Conservation (phyloP, 1,284 basidiomycete genomes). For the Sphagnurus paluster region DNA sequence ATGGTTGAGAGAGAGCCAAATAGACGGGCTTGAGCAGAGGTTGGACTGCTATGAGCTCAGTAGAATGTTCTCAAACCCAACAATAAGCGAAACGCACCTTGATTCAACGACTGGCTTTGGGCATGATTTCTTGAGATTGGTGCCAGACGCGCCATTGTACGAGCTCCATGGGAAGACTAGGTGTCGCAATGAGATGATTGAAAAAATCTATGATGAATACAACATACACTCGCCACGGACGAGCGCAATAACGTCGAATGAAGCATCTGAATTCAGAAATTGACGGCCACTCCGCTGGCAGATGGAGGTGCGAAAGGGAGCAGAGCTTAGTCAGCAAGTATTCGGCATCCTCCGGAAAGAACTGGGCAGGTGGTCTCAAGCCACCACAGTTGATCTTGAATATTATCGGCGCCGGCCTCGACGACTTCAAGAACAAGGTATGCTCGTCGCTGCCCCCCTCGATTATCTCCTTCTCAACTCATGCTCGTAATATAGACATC, state of each 20-base stretch:
- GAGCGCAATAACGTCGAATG: conserved; percentile 3
- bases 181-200: not conserved
- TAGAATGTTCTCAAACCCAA: not conserved
- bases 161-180: conserved; percentile 3
- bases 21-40: conserved; percentile 52
- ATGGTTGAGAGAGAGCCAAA: conserved; percentile 57
- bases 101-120: conserved; percentile 9
- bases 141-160: conserved; percentile 15
- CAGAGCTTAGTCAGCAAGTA: conserved; percentile 28
- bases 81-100: conserved; percentile 11
- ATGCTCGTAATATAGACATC: not conserved
- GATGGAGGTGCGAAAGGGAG: conserved; percentile 8
- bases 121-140: not conserved
- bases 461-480: not conserved
- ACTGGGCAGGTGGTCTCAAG: conserved; percentile 40
- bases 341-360: conserved; percentile 35
- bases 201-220: not conserved
- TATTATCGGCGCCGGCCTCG: conserved; percentile 37
- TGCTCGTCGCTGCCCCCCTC: conserved; percentile 16
- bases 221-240: conserved; percentile 10
- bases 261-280: conserved; percentile 8
- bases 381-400: conserved; percentile 28
- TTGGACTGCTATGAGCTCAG: conserved; percentile 30
- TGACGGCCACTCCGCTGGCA: conserved; percentile 4
- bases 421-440: conserved; percentile 46